A percentile compares a stretch with the other conserved stretches of the same genome.
Conservation (phyloP, 768 basidiomycete species). For the Saitozyma podzolica region DNA sequence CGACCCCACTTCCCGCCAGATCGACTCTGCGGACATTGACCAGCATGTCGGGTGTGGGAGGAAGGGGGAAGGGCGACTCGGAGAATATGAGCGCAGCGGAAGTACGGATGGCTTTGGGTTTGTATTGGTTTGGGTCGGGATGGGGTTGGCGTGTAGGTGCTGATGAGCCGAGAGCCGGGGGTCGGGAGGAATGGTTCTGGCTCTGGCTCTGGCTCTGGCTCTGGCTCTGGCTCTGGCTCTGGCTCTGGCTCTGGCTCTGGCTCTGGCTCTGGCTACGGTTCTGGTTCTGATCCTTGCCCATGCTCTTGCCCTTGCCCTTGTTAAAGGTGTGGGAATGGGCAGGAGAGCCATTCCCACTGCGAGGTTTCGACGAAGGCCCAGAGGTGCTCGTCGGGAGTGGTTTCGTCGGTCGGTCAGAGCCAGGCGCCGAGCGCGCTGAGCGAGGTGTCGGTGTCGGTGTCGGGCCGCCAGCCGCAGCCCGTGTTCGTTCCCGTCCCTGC, state of each 20-base stretch:
- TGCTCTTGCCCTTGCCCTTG: not conserved
- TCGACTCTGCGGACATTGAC: constrained; percentile 28
- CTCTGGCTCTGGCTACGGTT: no score
- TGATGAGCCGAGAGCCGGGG: not conserved
- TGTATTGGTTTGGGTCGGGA: constrained; percentile 30
- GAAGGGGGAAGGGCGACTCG: constrained; percentile 28
- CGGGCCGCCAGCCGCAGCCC: not conserved
- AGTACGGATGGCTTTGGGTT: constrained; percentile 42
- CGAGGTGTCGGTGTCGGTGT: no score
- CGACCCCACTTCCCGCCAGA: constrained; percentile 31
- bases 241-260: not conserved
- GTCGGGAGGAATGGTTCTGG: not conserved
- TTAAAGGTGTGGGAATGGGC: no score
- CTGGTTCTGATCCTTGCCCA: not conserved
- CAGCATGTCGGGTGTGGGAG: constrained; percentile 28
- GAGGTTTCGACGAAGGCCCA: not conserved
- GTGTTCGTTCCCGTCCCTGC: no score
- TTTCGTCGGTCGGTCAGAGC: no score
- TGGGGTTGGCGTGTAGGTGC: not conserved
- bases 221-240: not conserved
- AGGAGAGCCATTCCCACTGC: not conserved
- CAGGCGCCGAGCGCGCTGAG: no score
- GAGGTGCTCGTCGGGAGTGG: not conserved
- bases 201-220: not conserved
- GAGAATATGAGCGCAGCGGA: constrained; percentile 35